A percentile compares a stretch with the other conserved stretches of the same genome.
Evolutionary conservation across 495 filamentous ascomycete species (phyloP).

Genomic region (Podospora sp.): DNA sequence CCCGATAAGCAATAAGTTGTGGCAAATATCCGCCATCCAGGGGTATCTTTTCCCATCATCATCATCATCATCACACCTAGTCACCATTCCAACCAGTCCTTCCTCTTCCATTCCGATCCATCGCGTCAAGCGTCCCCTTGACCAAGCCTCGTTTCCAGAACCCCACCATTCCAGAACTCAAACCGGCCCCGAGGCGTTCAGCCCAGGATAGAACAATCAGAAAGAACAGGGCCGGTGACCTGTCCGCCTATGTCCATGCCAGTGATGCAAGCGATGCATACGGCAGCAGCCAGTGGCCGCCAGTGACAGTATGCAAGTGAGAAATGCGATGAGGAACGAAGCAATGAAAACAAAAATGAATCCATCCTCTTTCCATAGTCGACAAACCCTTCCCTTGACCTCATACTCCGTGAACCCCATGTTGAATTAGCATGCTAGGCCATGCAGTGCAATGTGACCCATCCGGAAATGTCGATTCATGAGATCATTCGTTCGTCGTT

Average conservation of each 20-base stretch:
- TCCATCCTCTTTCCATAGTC: background rate
- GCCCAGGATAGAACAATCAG: background rate
- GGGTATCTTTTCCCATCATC: background rate
- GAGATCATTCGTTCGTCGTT: background rate
- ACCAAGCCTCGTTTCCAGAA: background rate
- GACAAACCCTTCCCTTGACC: background rate
- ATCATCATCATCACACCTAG: background rate
- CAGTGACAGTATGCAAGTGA: background rate
- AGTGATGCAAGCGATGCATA: background rate
- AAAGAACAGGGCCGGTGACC: background rate
- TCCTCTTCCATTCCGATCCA: background rate
- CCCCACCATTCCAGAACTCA: background rate
- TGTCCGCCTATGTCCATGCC: background rate
- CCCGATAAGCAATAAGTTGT: background rate
- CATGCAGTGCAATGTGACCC: background rate
- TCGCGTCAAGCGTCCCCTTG: background rate
- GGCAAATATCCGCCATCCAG: background rate
- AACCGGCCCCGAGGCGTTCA: background rate
- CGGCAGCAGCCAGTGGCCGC: background rate
- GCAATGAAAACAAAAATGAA: background rate
- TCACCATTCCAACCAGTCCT: background rate
- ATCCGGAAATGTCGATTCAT: slow-evolving; percentile 1
- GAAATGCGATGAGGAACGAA: background rate
- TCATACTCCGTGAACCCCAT: background rate
- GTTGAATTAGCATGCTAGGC: background rate